Conservation (phyloP, 1,139 yeast genomes). For the Hyphopichia pseudoburtonii region DNA sequence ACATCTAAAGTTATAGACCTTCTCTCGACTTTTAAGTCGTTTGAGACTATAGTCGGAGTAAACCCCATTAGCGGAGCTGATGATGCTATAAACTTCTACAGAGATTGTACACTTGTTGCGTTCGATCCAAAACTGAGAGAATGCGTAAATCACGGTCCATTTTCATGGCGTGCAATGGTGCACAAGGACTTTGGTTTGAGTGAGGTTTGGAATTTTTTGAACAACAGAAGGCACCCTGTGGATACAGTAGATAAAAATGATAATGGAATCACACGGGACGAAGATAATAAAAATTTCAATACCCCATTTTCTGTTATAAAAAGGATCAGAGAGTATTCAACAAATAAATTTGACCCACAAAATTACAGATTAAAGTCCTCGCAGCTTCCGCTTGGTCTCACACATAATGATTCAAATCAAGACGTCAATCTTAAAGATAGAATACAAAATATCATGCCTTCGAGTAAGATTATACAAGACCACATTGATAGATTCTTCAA, state of each 20-base stretch:
- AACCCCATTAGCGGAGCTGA: slow-evolving; percentile 6
- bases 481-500: slow-evolving; percentile 37
- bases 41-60: slow-evolving; percentile 4
- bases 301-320: slow-evolving; percentile 3
- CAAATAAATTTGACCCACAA: slow-evolving; percentile 8
- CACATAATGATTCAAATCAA: slow-evolving; percentile 7
- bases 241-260: background rate
- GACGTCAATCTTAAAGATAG: slow-evolving; percentile 15
- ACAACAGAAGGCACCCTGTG: background rate
- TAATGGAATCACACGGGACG: background rate
- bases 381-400: slow-evolving; percentile 7
- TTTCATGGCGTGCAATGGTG: slow-evolving; percentile 32
- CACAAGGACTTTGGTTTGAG: slow-evolving; percentile 40
- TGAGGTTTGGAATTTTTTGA: slow-evolving; percentile 5
- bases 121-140: slow-evolving; percentile 23
- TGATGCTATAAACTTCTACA: slow-evolving; percentile 24
- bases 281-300: slow-evolving; percentile 3
- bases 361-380: slow-evolving; percentile 14
- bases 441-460: slow-evolving; percentile 28
- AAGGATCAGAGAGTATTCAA: slow-evolving; percentile 13
- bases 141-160: slow-evolving; percentile 23
- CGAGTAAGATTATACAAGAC: slow-evolving; percentile 34
- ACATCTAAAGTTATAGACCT: background rate
- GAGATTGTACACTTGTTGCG: slow-evolving; percentile 27
- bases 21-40: background rate